phyloP scores from a whole-genome alignment of 225 moss, liverwort and hornwort genomes.

The Pseudisothecium myosuroides region DNA sequence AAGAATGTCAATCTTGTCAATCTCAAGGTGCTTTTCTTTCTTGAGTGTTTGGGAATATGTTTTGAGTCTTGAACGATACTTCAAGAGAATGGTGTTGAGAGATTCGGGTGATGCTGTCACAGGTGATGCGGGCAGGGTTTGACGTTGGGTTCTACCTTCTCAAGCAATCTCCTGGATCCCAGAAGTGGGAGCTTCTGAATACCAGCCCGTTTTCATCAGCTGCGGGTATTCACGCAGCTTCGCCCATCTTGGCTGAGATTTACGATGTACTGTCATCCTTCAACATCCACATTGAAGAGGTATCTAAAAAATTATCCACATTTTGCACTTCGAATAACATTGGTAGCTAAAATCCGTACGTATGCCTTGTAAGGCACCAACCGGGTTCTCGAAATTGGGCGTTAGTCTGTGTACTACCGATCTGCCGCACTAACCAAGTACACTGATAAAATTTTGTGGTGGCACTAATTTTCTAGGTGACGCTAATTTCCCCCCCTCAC shows the following conservation, averaged over 20 bases:
- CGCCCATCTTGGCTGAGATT: slow-evolving; percentile 43
- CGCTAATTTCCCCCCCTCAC: too few relatives aligned
- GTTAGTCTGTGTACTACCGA: neutral
- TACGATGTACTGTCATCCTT: slow-evolving; percentile 39
- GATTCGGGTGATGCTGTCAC: neutral
- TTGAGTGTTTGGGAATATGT: neutral
- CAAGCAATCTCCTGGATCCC: slow-evolving; percentile 25
- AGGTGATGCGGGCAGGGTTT: slow-evolving; percentile 76
- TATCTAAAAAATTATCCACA: neutral
- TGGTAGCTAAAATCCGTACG: neutral
- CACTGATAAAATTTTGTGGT: neutral
- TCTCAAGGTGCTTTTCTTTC: neutral
- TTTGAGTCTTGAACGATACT: neutral
- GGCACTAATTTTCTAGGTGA: too few relatives aligned
- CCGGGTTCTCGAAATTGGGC: neutral
- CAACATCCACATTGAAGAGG: slow-evolving; percentile 63
- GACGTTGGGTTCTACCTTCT: slow-evolving; percentile 78
- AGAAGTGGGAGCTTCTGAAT: slow-evolving; percentile 49
- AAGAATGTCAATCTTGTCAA: neutral
- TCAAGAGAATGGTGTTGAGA: neutral
- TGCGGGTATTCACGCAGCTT: slow-evolving; percentile 44
- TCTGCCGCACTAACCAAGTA: neutral
- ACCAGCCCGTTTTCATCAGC: slow-evolving; percentile 53
- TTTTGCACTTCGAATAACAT: neutral
- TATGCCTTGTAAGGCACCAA: neutral